phyloP scores from a whole-genome alignment of 306 rosid genomes.

The Dalbergia cultrata region DNA sequence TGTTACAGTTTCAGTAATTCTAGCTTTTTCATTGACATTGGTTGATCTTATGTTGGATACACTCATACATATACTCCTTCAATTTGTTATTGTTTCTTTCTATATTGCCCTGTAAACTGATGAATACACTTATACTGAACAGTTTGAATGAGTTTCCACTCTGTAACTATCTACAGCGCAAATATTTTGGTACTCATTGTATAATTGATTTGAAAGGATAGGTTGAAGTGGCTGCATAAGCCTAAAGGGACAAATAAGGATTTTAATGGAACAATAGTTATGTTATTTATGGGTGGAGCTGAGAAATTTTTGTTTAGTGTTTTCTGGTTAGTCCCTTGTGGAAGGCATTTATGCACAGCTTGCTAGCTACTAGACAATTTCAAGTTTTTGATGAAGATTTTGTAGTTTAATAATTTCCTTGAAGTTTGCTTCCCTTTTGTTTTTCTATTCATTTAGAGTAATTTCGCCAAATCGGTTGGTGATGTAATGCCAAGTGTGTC shows the following conservation, averaged over 20 bases:
- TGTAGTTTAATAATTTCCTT: neutral
- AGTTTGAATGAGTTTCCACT: slow-evolving; percentile 24
- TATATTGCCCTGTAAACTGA: slow-evolving; percentile 2
- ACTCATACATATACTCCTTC: neutral
- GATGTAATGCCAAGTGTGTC: too few species aligned
- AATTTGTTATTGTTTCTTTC: slow-evolving; percentile 16
- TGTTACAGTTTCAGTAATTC: slow-evolving; percentile 35
- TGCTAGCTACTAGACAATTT: slow-evolving; percentile 1
- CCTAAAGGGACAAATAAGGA: slow-evolving; percentile 15
- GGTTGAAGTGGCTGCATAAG: slow-evolving; percentile 35
- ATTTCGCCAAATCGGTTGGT: too few species aligned
- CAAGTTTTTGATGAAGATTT: slow-evolving; percentile 17
- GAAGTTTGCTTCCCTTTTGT: too few species aligned
- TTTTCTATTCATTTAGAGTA: too few species aligned
- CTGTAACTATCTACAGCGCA: neutral
- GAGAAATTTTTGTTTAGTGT: slow-evolving; percentile 6
- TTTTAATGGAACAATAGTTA: too few species aligned
- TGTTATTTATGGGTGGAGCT: slow-evolving; percentile 26
- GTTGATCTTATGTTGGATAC: slow-evolving; percentile 26
- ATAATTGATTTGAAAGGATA: slow-evolving; percentile 6
- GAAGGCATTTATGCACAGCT: slow-evolving; percentile 5
- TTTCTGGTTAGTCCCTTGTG: slow-evolving; percentile 13
- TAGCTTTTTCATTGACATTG: neutral
- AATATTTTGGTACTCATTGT: neutral
- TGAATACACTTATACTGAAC: neutral